A percentile compares a stretch with the other conserved stretches of the same genome.
Conservation (phyloP, 202 grass and related monocot genomes). For the Setaria viridis region DNA sequence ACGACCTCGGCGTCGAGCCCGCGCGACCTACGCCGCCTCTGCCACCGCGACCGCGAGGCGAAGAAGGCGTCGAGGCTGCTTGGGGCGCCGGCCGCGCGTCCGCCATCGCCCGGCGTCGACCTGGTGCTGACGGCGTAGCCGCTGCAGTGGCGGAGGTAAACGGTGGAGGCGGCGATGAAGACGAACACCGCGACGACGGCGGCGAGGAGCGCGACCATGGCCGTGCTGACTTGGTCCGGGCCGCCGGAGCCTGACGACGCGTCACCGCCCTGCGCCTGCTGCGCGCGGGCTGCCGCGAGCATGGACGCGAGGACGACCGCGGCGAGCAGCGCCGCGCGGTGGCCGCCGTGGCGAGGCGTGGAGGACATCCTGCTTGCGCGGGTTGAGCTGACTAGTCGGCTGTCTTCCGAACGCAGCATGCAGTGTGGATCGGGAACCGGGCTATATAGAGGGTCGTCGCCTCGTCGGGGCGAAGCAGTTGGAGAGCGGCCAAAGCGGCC, state of each 20-base stretch:
- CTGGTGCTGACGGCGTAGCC: background rate
- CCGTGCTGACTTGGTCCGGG: constrained; percentile 41
- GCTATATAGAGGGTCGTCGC: constrained; percentile 8
- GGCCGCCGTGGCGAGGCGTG: background rate
- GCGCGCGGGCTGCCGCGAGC: constrained; percentile 33
- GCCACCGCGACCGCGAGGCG: constrained; percentile 37
- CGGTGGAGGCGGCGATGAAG: constrained; percentile 56
- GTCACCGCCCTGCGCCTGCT: background rate
- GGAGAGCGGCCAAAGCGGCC: constrained; percentile 19
- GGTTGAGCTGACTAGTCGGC: background rate
- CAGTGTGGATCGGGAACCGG: constrained; percentile 23
- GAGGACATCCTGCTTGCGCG: background rate
- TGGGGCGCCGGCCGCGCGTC: background rate
- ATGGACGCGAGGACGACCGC: constrained; percentile 29
- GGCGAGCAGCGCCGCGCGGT: constrained; percentile 22
- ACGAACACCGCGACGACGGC: constrained; percentile 60
- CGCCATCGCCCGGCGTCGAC: no score
- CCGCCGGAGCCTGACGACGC: background rate
- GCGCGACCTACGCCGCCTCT: background rate
- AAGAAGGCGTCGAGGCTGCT: background rate
- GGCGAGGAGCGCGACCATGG: constrained; percentile 65
- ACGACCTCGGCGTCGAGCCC: constrained; percentile 65
- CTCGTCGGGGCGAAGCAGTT: background rate
- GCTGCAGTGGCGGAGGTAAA: constrained; percentile 72
- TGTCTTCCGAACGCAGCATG: constrained; percentile 11